These are phyloP conservation scores for Sporothrix pallida DNA, from an alignment of 2,329 filamentous ascomycete species.

Conservation along the genomic window DNA sequence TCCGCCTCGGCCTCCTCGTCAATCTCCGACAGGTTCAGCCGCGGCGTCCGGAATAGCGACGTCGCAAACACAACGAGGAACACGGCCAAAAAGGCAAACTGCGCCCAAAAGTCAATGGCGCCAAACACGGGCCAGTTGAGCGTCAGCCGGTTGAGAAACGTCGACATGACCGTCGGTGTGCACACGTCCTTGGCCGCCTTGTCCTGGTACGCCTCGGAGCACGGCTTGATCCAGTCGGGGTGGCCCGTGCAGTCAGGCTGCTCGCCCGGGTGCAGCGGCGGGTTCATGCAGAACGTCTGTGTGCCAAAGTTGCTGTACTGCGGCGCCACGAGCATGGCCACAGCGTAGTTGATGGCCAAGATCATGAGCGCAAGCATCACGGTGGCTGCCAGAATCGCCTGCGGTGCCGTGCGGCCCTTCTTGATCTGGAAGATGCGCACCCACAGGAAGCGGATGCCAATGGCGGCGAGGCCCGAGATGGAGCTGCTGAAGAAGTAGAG, in stretches of 20 bases:
- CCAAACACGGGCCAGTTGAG: constrained; percentile 97
- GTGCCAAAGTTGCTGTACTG: constrained; percentile 95
- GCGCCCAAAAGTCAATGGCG: constrained; percentile 91
- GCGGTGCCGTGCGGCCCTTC: constrained; percentile 85
- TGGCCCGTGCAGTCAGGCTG: constrained; percentile 77
- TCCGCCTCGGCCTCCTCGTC: constrained; percentile 91
- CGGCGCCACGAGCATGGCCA: constrained; percentile 92
- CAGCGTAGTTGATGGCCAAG: constrained; percentile 87
- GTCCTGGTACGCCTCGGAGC: constrained; percentile 76
- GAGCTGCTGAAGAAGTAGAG: constrained; percentile 88
- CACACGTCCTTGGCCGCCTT: constrained; percentile 79
- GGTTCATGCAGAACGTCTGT: constrained; percentile 87
- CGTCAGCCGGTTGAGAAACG: constrained; percentile 89
- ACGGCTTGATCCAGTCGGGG: constrained; percentile 75
- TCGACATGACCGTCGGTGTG: constrained; percentile 88
- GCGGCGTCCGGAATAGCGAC: constrained; percentile 79
- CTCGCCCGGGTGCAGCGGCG: constrained; percentile 64
- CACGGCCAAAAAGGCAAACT: constrained; percentile 85
- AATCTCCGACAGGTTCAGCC: constrained; percentile 74
- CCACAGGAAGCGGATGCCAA: constrained; percentile 97
- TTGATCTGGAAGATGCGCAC: constrained; percentile 89
- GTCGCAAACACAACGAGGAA: constrained; percentile 83
- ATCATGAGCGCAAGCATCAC: constrained; percentile 89
- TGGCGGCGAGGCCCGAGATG: constrained; percentile 80
- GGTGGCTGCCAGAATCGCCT: constrained; percentile 88